Conservation (phyloP, 176 grass and related monocot genomes). For the Cocos nucifera region DNA sequence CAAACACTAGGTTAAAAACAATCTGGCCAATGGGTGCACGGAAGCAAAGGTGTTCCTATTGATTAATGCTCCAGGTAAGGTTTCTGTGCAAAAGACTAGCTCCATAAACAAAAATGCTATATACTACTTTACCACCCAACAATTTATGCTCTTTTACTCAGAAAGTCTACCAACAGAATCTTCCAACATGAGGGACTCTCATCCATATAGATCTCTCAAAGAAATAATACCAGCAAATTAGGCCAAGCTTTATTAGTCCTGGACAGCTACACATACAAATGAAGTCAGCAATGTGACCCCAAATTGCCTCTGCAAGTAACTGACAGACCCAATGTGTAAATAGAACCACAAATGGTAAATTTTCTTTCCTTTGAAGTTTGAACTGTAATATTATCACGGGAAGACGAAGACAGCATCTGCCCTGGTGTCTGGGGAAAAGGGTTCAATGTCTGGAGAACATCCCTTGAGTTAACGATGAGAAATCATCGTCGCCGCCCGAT, state of each 20-base stretch:
- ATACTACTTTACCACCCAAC: too few relatives aligned
- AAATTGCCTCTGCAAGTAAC: too few relatives aligned
- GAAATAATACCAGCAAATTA: slow-evolving; percentile 35
- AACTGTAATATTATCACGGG: slow-evolving; percentile 26
- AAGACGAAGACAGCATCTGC: slow-evolving; percentile 5
- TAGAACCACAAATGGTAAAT: neutral
- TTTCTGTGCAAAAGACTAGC: too few relatives aligned
- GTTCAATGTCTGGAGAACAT: slow-evolving; percentile 71
- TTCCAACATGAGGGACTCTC: slow-evolving; percentile 18
- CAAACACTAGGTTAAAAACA: too few relatives aligned
- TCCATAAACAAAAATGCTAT: too few relatives aligned
- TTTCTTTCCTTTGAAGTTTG: slow-evolving; percentile 4
- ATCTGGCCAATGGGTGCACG: too few relatives aligned
- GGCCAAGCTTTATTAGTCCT: slow-evolving; percentile 19
- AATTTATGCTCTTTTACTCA: neutral
- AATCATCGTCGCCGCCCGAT: slow-evolving; percentile 75
- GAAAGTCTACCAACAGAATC: slow-evolving; percentile 1
- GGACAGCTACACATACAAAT: slow-evolving; percentile 24
- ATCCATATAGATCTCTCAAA: slow-evolving; percentile 20
- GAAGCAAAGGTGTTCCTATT: too few relatives aligned
- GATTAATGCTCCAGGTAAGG: too few relatives aligned
- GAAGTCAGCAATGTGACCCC: too few relatives aligned
- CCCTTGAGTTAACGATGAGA: slow-evolving; percentile 87
- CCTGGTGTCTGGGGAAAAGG: slow-evolving; percentile 13
- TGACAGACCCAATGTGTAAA: too few relatives aligned